Base-by-base conservation (phyloP, 148 eudicot genomes). In the Agrostemma githago region DNA sequence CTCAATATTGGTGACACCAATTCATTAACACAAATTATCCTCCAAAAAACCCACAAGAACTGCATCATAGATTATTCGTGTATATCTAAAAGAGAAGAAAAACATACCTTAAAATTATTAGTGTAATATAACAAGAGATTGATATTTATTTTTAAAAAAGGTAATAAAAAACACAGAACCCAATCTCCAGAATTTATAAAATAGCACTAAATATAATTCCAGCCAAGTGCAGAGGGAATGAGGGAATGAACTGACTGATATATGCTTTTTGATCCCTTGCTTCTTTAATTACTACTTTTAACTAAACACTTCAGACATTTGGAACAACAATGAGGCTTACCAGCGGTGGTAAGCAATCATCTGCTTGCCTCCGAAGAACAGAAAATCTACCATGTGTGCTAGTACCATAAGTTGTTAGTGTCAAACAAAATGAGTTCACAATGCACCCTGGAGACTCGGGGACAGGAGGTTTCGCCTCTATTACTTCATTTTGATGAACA, bases 341-440 rank as follows among this genome's bases (percentile, higher is more conserved):
- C 83, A 95, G 78, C 51, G 93, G 89, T 62, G 98, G 98, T 69
- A 95, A 82, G 80, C 98, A 95, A 40, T 95, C 98, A 87, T 95
- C 96, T 51, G 97, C 98, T 85, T 95, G 98, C 85, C 96, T 89
- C 58, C 97, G 85, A 39, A 95, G 91, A 82, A 95, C 98, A 26
- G 97, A 95, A 79, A 95, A 95, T 63, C 98, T 97, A 72, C 98
- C 97, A 83, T 95, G 98, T 44, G 97, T 95, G 86, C 98, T 95
- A 37, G 98, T 95, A 81, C 92, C 96, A 43, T 97, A 92, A 64
- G 97, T 97, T 73, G 97, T 95, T 38, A 95, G 84, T 38, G 93
- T 88, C 90, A 92, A 92, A 88, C 96, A 95, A 82, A 95, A 95
- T 53, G 97, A 89, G 82, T 90, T 92, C 40, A 92, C 93, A 73